Evolutionary conservation across 768 basidiomycete genomes (phyloP), one percentile per base, ranked within the genome.

Genomic region (Candolleomyces efflorescens): DNA sequence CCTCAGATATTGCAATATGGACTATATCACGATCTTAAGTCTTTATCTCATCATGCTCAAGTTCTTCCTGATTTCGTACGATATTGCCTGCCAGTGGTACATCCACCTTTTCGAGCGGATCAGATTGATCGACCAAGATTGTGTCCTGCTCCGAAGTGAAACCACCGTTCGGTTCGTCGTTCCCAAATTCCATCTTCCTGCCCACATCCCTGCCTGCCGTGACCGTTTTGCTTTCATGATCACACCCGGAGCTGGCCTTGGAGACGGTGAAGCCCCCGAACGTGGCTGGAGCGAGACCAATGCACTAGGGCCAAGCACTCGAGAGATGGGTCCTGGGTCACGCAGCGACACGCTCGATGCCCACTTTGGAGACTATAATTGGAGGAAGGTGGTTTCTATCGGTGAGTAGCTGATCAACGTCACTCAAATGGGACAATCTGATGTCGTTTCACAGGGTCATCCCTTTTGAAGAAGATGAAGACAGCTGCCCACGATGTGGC

Each of bases 241-340:
- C 41, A 59, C 55, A 3, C 47, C 48, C 0, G 65, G 68, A 11
- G 65, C 67, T 12, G 73, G 67, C 0, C 59, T 67, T 18, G 74
- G 71, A 0, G 72, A 75, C 53, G 75, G 74, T 1, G 74, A 76
- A 53, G 70, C 64, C 0, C 62, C 68, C 5, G 75, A 76, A 60
- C 60, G 69, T 0, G 63, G 64, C 0, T 76, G 73, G 75, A 58
- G 71, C 0, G 26, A 59, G 15, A 58, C 66, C 10, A 71, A 74
- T 50, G 60, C 59, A 0, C 36, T 67, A 0, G 65, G 72, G 5
- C 12, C 51, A 3, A 71, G 71, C 48, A 76, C 73, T 0, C 57
- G 62, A 23, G 72, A 74, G 61, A 76, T 77, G 75, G 73, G 73
- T 5, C 68, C 70, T 10, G 71, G 71, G 1, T 65, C 65, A 6